Evolutionary conservation across 441 rosid species (phyloP).

Genomic region (Pelargonium fulgidum): DNA sequence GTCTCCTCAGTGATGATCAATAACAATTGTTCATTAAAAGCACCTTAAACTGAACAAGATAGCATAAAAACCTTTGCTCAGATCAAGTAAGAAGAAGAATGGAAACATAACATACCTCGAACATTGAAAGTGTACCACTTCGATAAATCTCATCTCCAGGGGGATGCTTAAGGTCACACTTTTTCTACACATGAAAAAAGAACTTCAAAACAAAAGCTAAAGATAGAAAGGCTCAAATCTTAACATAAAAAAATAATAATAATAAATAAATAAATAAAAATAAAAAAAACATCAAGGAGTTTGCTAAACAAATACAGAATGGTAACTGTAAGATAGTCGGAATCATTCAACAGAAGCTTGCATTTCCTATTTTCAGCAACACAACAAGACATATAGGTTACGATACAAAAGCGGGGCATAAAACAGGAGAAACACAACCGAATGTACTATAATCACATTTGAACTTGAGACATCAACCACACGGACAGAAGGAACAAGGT

Average conservation of each 20-base stretch:
- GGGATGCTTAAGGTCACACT: slow-evolving; percentile 97
- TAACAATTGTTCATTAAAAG: too few relatives aligned
- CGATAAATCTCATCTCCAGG: slow-evolving; percentile 99
- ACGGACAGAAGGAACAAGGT: too few relatives aligned
- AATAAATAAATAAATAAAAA: too few relatives aligned
- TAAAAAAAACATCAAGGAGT: background rate
- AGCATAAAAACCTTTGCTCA: background rate
- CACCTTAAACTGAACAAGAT: background rate
- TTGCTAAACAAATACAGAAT: too few relatives aligned
- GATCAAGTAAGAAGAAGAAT: background rate
- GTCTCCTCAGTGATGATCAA: too few relatives aligned
- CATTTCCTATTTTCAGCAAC: too few relatives aligned
- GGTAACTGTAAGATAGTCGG: too few relatives aligned
- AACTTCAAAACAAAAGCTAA: background rate
- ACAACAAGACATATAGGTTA: too few relatives aligned
- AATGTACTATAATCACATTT: background rate
- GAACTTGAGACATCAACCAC: too few relatives aligned
- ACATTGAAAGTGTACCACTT: slow-evolving; percentile 95
- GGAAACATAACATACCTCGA: slow-evolving; percentile 54
- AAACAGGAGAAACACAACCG: background rate
- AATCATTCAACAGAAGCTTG: too few relatives aligned
- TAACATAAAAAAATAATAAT: too few relatives aligned
- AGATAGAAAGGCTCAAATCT: background rate
- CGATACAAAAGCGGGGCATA: too few relatives aligned
- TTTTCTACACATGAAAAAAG: slow-evolving; percentile 43